A percentile compares a stretch with the other conserved stretches of the same genome.
These are phyloP conservation scores for Saturnispora bothae DNA, from an alignment of 805 yeast genomes.

Conservation along the genomic window DNA sequence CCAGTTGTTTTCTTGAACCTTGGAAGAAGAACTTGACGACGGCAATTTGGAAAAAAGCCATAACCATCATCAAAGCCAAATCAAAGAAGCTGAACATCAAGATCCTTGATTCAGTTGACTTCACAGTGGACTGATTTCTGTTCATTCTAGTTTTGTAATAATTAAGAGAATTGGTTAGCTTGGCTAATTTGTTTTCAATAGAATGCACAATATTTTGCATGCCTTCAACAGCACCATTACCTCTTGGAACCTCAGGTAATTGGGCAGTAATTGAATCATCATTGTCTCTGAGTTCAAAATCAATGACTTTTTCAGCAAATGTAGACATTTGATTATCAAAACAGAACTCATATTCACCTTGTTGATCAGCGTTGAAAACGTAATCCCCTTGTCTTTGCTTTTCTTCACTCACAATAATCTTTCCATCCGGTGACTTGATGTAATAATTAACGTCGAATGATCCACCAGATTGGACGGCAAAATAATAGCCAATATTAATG, in stretches of 20 bases:
- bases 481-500: conserved; percentile 60
- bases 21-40: conserved; percentile 64
- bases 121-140: conserved; percentile 78
- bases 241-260: conserved; percentile 49
- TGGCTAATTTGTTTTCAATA: conserved; percentile 51
- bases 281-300: conserved; percentile 55
- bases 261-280: conserved; percentile 41
- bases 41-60: conserved; percentile 60
- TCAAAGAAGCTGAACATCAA: conserved; percentile 58
- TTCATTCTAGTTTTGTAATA: conserved; percentile 85
- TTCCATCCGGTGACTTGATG: conserved; percentile 47
- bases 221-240: conserved; percentile 44
- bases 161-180: conserved; percentile 49
- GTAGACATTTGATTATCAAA: conserved; percentile 75
- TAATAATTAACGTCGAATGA: conserved; percentile 70
- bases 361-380: conserved; percentile 48
- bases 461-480: conserved; percentile 78
- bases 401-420: conserved; percentile 39
- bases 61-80: conserved; percentile 51
- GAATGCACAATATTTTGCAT: conserved; percentile 44
- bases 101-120: conserved; percentile 52
- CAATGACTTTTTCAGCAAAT: conserved; percentile 72
- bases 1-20: conserved; percentile 58
- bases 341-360: conserved; percentile 84
- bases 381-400: conserved; percentile 76